Evolutionary conservation across 257 asterid genomes (phyloP).

Genomic region (Solanum boliviense): DNA sequence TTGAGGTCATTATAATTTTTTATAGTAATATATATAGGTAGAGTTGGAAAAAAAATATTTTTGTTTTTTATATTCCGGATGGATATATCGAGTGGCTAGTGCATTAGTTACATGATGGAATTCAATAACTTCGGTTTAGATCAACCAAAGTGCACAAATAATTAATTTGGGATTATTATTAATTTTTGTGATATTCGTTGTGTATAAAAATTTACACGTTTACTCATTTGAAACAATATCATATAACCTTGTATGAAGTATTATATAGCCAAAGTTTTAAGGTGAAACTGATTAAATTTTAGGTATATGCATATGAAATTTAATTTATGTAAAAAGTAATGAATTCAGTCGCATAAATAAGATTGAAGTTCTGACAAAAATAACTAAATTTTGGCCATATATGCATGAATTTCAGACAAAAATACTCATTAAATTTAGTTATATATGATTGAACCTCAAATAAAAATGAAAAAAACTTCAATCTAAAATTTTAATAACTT

Average conservation of each 20-base stretch:
- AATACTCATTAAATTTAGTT: neutral
- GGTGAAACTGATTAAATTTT: neutral
- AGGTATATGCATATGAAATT: neutral
- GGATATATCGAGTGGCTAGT: neutral
- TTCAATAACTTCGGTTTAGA: fast-evolving
- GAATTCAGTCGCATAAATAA: fast-evolving
- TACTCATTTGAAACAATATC: neutral
- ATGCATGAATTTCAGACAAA: neutral
- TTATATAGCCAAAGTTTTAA: neutral
- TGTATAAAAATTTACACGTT: neutral
- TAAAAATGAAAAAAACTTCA: neutral
- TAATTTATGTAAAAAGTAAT: fast-evolving
- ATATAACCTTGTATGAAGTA: neutral
- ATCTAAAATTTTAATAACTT: neutral
- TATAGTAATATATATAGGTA: neutral
- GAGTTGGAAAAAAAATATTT: neutral
- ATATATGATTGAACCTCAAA: fast-evolving
- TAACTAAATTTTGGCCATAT: neutral
- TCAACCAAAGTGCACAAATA: neutral
- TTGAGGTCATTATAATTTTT: neutral
- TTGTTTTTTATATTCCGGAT: neutral
- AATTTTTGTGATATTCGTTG: neutral
- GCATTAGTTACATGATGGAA: neutral
- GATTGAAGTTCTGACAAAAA: neutral
- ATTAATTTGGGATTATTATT: neutral